Evolutionary conservation across 2,329 filamentous ascomycete genomes (phyloP).

Genomic region (Lizonia empirigonia): DNA sequence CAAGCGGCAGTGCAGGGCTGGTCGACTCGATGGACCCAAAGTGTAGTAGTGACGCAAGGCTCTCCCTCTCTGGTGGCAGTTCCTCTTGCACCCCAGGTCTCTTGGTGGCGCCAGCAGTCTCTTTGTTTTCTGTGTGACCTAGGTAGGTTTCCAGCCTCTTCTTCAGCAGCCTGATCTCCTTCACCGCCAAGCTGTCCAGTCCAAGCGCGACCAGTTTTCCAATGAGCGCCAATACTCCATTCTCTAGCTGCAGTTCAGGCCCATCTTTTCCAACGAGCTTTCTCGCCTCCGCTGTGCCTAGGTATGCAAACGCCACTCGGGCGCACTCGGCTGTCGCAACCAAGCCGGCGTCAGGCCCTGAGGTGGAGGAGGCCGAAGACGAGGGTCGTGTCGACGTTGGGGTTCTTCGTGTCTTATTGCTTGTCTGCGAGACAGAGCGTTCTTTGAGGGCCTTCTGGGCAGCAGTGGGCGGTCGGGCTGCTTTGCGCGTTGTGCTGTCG

Average conservation of each 20-base stretch:
- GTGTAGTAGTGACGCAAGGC: constrained; percentile 65
- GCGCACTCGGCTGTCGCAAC: constrained; percentile 71
- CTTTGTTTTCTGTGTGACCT: constrained; percentile 15
- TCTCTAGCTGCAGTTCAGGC: constrained; percentile 72
- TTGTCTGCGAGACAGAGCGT: constrained; percentile 64
- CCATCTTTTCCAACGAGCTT: constrained; percentile 60
- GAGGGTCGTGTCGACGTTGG: constrained; percentile 45
- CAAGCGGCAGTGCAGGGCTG: constrained; percentile 55
- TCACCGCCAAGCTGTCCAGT: constrained; percentile 70
- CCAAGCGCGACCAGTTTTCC: constrained; percentile 69
- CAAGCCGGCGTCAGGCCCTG: constrained; percentile 43
- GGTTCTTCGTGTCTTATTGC: constrained; percentile 57
- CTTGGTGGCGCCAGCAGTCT: not conserved
- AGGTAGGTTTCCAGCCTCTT: constrained; percentile 59
- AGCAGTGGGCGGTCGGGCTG: constrained; percentile 33
- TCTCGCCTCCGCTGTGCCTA: constrained; percentile 62
- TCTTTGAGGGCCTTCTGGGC: constrained; percentile 67
- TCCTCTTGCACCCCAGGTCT: constrained; percentile 37
- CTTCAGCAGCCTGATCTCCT: constrained; percentile 71
- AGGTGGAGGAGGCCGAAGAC: constrained; percentile 37
- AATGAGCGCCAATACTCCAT: constrained; percentile 72
- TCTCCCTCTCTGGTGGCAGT: constrained; percentile 49
- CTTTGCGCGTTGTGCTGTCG: constrained; percentile 32
- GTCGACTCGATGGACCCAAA: constrained; percentile 55
- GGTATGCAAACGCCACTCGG: constrained; percentile 67